Evolutionary conservation across 495 filamentous ascomycete genomes (phyloP).

Genomic region (Penicillium bovifimosum): DNA sequence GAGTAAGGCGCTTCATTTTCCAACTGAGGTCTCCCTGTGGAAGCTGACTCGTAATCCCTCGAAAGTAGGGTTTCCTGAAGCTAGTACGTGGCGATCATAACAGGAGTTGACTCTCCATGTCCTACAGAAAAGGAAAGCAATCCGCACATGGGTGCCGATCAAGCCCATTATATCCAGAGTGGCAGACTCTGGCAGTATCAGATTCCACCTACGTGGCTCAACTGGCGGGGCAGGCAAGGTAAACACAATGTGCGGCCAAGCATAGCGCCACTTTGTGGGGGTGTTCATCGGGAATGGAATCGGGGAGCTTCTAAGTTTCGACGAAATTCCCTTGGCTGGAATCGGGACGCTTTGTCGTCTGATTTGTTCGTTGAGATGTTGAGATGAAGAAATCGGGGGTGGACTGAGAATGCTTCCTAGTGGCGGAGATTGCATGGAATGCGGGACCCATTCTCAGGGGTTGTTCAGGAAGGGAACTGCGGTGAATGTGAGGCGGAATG

Average conservation of each 20-base stretch:
- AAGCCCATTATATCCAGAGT: conserved; percentile 18
- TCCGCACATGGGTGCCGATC: conserved; percentile 19
- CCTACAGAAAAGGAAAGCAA: not conserved
- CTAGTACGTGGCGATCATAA: conserved; percentile 13
- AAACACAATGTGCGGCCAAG: conserved; percentile 14
- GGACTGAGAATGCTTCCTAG: conserved; percentile 16
- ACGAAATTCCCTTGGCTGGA: conserved; percentile 1
- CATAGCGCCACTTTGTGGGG: conserved; percentile 15
- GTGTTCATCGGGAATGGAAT: conserved; percentile 23
- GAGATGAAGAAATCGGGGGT: not conserved
- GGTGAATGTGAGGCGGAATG: conserved; percentile 4
- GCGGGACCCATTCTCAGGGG: conserved; percentile 13
- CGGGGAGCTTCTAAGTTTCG: not conserved
- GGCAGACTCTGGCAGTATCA: not conserved
- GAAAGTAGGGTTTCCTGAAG: conserved; percentile 2
- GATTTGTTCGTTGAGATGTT: too few species aligned
- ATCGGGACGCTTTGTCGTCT: not conserved
- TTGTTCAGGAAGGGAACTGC: not conserved
- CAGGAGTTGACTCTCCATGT: conserved; percentile 9
- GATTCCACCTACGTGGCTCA: not conserved
- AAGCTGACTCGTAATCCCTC: not conserved
- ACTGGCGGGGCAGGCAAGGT: not conserved
- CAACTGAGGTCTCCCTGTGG: not conserved
- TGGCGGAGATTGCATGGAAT: conserved; percentile 11
- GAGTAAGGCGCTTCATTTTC: conserved; percentile 19